phyloP scores from a whole-genome alignment of 345 rosid genomes.

The Eucalyptus sideroxylon region DNA sequence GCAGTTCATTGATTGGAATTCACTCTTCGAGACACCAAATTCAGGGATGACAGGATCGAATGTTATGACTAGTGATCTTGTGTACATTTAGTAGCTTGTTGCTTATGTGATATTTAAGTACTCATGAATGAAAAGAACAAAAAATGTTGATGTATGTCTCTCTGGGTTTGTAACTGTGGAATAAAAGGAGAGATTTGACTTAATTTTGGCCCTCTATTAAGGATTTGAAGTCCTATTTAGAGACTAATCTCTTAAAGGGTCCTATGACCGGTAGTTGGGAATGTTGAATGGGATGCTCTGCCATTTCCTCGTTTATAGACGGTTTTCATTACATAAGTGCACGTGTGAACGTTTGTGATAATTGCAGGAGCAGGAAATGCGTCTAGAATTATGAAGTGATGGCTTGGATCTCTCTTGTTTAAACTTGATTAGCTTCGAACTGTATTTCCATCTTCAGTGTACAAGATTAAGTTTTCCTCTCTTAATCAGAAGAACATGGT shows the following conservation, averaged over 20 bases:
- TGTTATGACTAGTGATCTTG: background rate
- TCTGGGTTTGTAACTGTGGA: background rate
- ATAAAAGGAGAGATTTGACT: background rate
- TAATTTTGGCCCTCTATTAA: background rate
- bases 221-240: background rate
- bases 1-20: slow-evolving; percentile 15
- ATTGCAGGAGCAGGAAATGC: background rate
- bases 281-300: background rate
- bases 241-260: background rate
- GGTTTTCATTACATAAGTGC: background rate
- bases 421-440: background rate
- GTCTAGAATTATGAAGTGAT: background rate
- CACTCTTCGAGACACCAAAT: slow-evolving; percentile 2
- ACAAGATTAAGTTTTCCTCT: background rate
- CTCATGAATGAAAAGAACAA: background rate
- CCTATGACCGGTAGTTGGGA: background rate
- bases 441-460: background rate
- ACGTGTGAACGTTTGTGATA: background rate
- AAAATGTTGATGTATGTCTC: background rate
- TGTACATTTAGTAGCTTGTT: background rate
- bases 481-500: background rate
- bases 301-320: background rate
- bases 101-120: background rate
- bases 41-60: background rate
- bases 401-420: background rate